Evolutionary conservation across 352 stramenopile genomes (phyloP), one percentile per base, ranked within the genome.

Genomic region (Hyaloperonospora brassicae): DNA sequence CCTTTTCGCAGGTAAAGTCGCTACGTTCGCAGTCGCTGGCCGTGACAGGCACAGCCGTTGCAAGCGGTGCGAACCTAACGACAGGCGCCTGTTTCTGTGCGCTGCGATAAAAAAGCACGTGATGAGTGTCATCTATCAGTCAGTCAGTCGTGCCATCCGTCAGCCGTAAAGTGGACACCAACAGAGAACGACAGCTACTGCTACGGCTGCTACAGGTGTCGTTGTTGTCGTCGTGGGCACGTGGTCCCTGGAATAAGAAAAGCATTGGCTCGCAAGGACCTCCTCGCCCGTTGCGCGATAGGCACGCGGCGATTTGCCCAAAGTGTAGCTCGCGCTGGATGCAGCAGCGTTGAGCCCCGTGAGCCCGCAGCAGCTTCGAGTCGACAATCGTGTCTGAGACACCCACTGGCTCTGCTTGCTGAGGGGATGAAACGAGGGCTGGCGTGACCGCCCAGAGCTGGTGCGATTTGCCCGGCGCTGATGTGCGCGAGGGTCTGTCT

Each of bases 341-440:
- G n/a, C 7, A n/a, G 17, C 21, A 23, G 14, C 21, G 14, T 52
- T 49, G 41, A 51, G 52, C 47, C 23, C 43, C n/a, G 41, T 62
- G 56, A 59, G 44, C 56, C 54, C 53, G 50, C 50, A 47, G 21
- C 10, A 17, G 23, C 22, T 54, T 38, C 35, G 56, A 54, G 45
- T 59, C 54, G 57, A 59, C 50, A 54, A 55, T 31, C 59, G 27
- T 8, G 27, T 39, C 43, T 58, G 56, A 43, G 24, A 31, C 56
- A 47, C 17, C 17, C 27, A 34, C 27, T 64, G 57, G 54, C 38
- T 55, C 57, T 63, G 49, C 42, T 53, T 62, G 27, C 27, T 58
- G 43, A 49, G 17, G 17, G 17, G 17, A 54, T 39, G 24, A 41
- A 53, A 31, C 49, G 14, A 42, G 24, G 38, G 47, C 59, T 64